phyloP scores from a whole-genome alignment of 106 monocot genomes.

The Dendrobium chrysotoxum region DNA sequence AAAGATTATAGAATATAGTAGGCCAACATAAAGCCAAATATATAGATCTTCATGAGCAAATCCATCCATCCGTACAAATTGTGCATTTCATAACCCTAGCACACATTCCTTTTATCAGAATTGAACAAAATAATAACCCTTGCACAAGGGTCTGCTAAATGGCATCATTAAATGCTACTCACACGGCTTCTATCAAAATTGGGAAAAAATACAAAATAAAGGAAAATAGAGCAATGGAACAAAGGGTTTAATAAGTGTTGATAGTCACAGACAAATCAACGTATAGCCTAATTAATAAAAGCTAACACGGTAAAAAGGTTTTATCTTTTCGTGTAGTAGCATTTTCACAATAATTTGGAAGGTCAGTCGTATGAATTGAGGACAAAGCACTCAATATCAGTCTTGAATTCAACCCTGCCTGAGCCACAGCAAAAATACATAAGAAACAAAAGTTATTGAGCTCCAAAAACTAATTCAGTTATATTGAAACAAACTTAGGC shows the following conservation, averaged over 20 bases:
- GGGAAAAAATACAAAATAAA: no score
- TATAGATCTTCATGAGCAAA: background rate
- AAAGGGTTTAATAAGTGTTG: no score
- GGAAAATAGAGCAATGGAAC: no score
- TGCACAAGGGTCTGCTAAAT: background rate
- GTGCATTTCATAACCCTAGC: background rate
- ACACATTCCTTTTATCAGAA: background rate
- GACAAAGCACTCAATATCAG: background rate
- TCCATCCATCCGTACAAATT: background rate
- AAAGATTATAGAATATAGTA: background rate
- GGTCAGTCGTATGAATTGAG: background rate
- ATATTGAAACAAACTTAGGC: background rate
- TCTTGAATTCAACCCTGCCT: no score
- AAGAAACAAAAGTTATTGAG: background rate
- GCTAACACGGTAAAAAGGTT: no score
- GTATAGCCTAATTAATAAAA: no score
- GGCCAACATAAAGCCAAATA: background rate
- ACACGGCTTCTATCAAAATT: no score
- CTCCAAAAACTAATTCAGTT: background rate
- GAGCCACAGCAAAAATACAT: background rate
- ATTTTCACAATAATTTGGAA: background rate
- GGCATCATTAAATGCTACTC: no score
- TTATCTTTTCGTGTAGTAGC: background rate
- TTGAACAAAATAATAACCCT: background rate
- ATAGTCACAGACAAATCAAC: no score